Evolutionary conservation across 257 asterid species (phyloP), one percentile per base, ranked within the genome.

Genomic region (Mentha longifolia): DNA sequence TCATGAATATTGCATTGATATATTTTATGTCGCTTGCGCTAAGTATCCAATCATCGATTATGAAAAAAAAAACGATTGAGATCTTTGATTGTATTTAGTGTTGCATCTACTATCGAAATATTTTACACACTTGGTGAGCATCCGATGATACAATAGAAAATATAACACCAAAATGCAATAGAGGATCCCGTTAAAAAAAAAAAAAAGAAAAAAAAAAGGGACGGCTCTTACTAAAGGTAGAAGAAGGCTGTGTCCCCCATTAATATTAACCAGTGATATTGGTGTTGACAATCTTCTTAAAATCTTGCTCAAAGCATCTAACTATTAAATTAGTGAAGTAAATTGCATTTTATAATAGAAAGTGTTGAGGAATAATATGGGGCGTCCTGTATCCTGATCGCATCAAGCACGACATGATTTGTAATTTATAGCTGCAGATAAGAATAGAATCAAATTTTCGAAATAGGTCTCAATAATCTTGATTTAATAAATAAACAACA

Each of bases 291-390:
- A 65, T 54, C 70, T 37, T 42, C 25, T 14, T 16, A 3, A 58
- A n/a, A 28, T 70, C n/a, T 58, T 25, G 5, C 12, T 58, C 51
- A 17, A 14, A 31, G 60, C 20, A 70, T 70, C 66, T 42, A 54
- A 56, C 33, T 9, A 25, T 41, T 22, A 9, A 15, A 56, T 20
- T 49, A 30, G 2, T 28, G 3, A 62, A 62, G 19, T 62, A 11
- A 49, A 49, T 6, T 47, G 30, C 60, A 65, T 15, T n/a, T 65
- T 10, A 7, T 25, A 49, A 46, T 61, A 17, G 16, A 37, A 61
- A 61, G 50, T 61, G 28, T 61, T 61, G 11, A 61, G 51, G 67
- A 61, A 61, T 35, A 61, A 61, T 35, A 60, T 60, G 15, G 45
- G 14, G 7, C 19, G 19, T 25, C 7, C 45, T 15, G 25, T 50